These are phyloP conservation scores for Rhodotorula paludigena DNA, from an alignment of 768 basidiomycete species.

Conservation along the genomic window DNA sequence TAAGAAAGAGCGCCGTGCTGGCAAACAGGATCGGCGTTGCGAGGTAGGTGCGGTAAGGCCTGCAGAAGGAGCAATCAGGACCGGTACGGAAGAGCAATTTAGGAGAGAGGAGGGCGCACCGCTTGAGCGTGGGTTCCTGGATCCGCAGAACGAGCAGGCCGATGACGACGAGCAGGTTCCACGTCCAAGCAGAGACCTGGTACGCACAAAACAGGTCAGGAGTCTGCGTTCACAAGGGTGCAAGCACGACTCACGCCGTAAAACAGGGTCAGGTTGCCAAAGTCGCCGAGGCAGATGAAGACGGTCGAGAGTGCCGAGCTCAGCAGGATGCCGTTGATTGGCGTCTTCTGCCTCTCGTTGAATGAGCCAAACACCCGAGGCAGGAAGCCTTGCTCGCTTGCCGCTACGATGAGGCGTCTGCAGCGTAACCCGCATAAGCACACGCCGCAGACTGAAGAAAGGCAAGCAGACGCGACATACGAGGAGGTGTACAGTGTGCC, in stretches of 20 bases:
- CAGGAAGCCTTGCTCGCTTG: conserved; percentile 80
- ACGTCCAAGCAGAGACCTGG: conserved; percentile 45
- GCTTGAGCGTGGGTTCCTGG: conserved; percentile 81
- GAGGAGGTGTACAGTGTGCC: conserved; percentile 30
- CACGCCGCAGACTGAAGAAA: not conserved
- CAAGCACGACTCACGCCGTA: conserved; percentile 77
- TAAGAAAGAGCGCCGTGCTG: conserved; percentile 76
- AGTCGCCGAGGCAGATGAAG: conserved; percentile 38
- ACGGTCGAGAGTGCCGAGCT: conserved; percentile 62
- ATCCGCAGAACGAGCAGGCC: conserved; percentile 80
- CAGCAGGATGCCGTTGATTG: conserved; percentile 77
- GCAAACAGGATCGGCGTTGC: conserved; percentile 85
- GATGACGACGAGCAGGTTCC: conserved; percentile 57
- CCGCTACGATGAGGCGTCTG: conserved; percentile 80
- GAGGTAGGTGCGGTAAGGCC: conserved; percentile 90
- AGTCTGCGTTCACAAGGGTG: conserved; percentile 22
- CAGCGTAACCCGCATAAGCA: conserved; percentile 59
- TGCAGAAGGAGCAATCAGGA: conserved; percentile 43
- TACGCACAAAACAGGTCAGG: not conserved
- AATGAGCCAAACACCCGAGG: conserved; percentile 72
- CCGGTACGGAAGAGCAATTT: accelerated
- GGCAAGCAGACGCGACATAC: conserved; percentile 51
- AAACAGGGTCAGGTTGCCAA: conserved; percentile 54
- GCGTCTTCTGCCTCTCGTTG: conserved; percentile 70
- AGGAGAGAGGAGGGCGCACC: conserved; percentile 50